phyloP scores from a whole-genome alignment of 164 flowering plant genomes.

The Malania oleifera region DNA sequence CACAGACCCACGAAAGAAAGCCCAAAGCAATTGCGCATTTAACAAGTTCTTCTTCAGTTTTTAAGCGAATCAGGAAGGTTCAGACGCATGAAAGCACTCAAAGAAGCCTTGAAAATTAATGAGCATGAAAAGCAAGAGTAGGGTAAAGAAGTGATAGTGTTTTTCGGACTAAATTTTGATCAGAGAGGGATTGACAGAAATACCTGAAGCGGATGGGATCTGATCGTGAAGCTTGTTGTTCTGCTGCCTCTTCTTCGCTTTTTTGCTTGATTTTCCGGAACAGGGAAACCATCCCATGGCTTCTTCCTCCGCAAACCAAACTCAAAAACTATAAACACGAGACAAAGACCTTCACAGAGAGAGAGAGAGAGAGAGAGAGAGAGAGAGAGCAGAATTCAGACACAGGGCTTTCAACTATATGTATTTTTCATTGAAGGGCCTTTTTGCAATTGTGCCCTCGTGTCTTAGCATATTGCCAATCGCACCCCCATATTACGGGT shows the following conservation, averaged over 20 bases:
- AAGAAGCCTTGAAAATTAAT: neutral
- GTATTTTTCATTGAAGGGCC: neutral
- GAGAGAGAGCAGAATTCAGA: constrained; percentile 6
- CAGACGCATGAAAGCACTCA: neutral
- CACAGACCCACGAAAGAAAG: neutral
- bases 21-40: neutral
- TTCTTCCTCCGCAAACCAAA: constrained; percentile 1
- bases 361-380: constrained; percentile 5
- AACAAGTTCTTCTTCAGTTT: neutral
- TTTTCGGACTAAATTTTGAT: neutral
- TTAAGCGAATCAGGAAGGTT: constrained; percentile 4
- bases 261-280: constrained; percentile 47
- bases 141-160: too few relatives aligned
- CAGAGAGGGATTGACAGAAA: neutral
- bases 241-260: constrained; percentile 25
- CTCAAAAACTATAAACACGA: too few relatives aligned
- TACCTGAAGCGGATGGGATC: constrained; percentile 52
- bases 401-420: neutral
- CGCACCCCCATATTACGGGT: neutral
- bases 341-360: neutral
- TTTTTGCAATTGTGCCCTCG: neutral
- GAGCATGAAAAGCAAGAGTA: too few relatives aligned
- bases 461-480: neutral
- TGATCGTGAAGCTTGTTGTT: constrained; percentile 34
- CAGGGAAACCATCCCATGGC: constrained; percentile 67